Conservation (phyloP, 2,329 filamentous ascomycete species). For the Diaporthe australafricana region DNA sequence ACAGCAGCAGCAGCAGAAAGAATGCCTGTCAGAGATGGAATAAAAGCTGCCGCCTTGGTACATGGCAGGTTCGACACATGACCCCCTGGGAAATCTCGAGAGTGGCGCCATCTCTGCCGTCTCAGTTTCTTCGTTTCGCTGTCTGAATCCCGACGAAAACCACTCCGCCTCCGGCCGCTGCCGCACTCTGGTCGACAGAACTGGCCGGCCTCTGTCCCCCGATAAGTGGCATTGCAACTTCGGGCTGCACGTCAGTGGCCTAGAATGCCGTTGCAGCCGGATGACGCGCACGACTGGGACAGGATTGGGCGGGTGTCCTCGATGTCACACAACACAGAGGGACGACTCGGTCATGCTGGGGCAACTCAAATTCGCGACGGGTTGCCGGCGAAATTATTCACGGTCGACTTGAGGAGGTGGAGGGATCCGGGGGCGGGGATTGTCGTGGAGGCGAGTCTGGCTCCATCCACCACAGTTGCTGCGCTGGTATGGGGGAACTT, state of each 20-base stretch:
- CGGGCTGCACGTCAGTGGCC: background rate
- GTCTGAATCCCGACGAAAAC: conserved; percentile 5
- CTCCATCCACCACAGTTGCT: conserved; percentile 17
- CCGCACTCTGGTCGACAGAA: background rate
- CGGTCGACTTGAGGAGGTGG: background rate
- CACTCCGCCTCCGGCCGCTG: background rate
- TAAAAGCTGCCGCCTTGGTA: conserved; percentile 18
- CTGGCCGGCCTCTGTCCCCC: background rate
- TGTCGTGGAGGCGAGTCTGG: conserved; percentile 18
- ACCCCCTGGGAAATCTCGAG: background rate
- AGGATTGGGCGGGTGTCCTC: background rate
- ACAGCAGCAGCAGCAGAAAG: conserved; percentile 8
- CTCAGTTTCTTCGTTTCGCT: background rate
- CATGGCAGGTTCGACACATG: conserved; percentile 10
- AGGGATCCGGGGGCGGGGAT: conserved; percentile 26
- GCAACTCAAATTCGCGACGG: background rate
- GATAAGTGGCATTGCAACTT: background rate
- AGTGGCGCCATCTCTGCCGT: conserved; percentile 15
- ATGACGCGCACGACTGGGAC: conserved; percentile 12
- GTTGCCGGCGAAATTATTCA: background rate
- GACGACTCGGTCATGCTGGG: conserved; percentile 9
- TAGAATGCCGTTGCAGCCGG: conserved; percentile 21
- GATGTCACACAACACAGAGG: background rate
- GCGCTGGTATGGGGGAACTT: conserved; percentile 25
- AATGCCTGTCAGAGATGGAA: conserved; percentile 4